These are phyloP conservation scores for Basidiobolus meristosporus DNA, from an alignment of 371 early-diverging fungal genomes.

Conservation along the genomic window DNA sequence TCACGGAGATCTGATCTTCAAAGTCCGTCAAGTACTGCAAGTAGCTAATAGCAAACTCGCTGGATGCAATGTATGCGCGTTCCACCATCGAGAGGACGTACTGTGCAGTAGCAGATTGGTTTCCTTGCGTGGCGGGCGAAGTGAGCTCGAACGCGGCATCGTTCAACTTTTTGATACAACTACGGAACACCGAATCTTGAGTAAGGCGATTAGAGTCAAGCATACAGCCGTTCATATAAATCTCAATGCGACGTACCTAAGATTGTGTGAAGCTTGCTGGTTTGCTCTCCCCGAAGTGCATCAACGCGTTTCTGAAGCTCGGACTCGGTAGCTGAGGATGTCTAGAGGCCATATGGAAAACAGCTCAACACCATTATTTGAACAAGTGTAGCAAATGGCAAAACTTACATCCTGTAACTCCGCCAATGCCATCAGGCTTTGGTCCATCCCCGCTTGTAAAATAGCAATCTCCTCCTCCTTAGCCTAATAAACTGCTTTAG, in stretches of 20 bases:
- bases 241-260: too few relatives aligned
- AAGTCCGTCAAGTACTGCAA: slow-evolving; percentile 44
- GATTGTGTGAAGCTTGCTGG: too few relatives aligned
- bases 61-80: slow-evolving; percentile 52
- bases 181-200: slow-evolving; percentile 65
- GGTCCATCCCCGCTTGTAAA: slow-evolving; percentile 84
- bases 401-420: slow-evolving; percentile 60
- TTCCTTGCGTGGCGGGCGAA: slow-evolving; percentile 61
- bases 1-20: slow-evolving; percentile 66
- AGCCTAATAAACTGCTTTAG: too few relatives aligned
- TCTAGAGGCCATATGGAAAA: too few relatives aligned
- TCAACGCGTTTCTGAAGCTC: too few relatives aligned
- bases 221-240: too few relatives aligned
- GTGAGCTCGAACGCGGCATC: slow-evolving; percentile 75
- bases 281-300: too few relatives aligned
- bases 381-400: too few relatives aligned
- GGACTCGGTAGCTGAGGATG: too few relatives aligned
- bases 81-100: slow-evolving; percentile 80
- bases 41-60: slow-evolving; percentile 58
- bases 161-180: slow-evolving; percentile 70
- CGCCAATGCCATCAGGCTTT: slow-evolving; percentile 70
- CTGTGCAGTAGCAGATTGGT: slow-evolving; percentile 77
- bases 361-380: too few relatives aligned
- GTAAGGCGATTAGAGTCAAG: too few relatives aligned
- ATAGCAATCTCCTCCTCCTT: slow-evolving; percentile 84